phyloP scores from a whole-genome alignment of 108 stramenopile genomes.

The Stephanodiscus triporus region DNA sequence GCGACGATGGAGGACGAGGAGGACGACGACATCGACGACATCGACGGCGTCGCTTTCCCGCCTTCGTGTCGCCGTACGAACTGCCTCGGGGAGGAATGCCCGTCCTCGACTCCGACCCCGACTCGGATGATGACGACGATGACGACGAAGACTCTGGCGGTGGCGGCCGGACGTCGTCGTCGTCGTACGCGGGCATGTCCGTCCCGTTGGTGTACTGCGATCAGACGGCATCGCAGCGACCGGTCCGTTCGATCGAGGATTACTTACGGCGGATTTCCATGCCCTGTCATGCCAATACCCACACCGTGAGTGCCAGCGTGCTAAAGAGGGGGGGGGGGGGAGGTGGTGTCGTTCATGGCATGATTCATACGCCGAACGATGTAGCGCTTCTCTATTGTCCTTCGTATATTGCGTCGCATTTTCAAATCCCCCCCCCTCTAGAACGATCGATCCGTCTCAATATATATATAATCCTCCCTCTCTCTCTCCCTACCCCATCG shows the following conservation, averaged over 20 bases:
- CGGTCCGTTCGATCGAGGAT: constrained; percentile 68
- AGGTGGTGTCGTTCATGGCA: not conserved
- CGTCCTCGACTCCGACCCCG: no score
- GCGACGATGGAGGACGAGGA: not conserved
- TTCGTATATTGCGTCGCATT: no score
- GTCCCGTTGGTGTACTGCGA: constrained; percentile 88
- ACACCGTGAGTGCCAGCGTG: constrained; percentile 54
- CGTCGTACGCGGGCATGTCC: constrained; percentile 30
- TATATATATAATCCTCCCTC: no score
- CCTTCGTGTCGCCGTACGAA: constrained; percentile 42
- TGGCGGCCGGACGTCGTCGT: not conserved
- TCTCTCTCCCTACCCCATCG: no score
- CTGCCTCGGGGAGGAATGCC: not conserved
- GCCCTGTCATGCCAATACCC: constrained; percentile 95
- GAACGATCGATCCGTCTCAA: no score
- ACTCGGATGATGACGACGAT: no score
- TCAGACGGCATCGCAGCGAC: constrained; percentile 83
- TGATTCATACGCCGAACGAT: no score
- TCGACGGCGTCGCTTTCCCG: constrained; percentile 19
- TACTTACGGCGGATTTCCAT: constrained; percentile 66
- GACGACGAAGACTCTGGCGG: not conserved
- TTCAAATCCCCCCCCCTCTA: no score
- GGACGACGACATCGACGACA: not conserved
- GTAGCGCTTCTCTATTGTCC: no score
- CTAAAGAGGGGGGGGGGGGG: not conserved